These are phyloP conservation scores for Aspergillus incahuasiensis DNA, from an alignment of 495 filamentous ascomycete species.

Conservation along the genomic window DNA sequence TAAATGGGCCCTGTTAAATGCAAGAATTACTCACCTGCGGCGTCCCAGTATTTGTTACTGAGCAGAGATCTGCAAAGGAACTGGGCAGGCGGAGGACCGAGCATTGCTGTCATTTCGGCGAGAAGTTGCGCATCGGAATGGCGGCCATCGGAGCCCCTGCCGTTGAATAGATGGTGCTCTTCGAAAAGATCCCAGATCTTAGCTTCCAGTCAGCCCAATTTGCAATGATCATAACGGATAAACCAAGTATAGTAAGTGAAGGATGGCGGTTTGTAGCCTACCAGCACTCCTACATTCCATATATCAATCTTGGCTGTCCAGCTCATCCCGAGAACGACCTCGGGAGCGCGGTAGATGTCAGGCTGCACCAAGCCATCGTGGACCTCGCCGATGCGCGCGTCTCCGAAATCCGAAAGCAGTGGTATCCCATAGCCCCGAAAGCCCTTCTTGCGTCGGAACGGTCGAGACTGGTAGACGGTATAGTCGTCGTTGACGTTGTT, in stretches of 20 bases:
- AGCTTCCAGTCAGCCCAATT: background rate
- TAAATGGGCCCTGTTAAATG: too few relatives aligned
- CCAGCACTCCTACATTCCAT: conserved; percentile 40
- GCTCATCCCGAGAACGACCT: conserved; percentile 31
- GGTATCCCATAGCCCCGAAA: conserved; percentile 13
- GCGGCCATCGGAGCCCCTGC: conserved; percentile 8
- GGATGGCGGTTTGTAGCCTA: conserved; percentile 10
- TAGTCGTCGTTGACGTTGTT: too few relatives aligned
- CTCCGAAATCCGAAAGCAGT: conserved; percentile 25
- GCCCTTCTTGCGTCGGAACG: background rate
- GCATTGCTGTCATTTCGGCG: conserved; percentile 31
- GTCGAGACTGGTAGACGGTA: too few relatives aligned
- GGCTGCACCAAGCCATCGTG: conserved; percentile 24
- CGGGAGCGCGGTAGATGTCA: conserved; percentile 35
- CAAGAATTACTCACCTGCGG: too few relatives aligned
- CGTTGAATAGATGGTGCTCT: conserved; percentile 17
- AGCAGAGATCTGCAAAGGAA: conserved; percentile 8
- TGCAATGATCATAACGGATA: too few relatives aligned
- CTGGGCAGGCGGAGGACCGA: conserved; percentile 31
- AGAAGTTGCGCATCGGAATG: conserved; percentile 30
- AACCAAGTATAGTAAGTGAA: too few relatives aligned
- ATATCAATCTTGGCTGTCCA: conserved; percentile 37
- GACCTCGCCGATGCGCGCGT: conserved; percentile 23
- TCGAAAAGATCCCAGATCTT: conserved; percentile 20
- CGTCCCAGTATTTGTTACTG: too few relatives aligned